These are phyloP conservation scores for Boechera stricta DNA, from an alignment of 345 rosid genomes.

Conservation along the genomic window DNA sequence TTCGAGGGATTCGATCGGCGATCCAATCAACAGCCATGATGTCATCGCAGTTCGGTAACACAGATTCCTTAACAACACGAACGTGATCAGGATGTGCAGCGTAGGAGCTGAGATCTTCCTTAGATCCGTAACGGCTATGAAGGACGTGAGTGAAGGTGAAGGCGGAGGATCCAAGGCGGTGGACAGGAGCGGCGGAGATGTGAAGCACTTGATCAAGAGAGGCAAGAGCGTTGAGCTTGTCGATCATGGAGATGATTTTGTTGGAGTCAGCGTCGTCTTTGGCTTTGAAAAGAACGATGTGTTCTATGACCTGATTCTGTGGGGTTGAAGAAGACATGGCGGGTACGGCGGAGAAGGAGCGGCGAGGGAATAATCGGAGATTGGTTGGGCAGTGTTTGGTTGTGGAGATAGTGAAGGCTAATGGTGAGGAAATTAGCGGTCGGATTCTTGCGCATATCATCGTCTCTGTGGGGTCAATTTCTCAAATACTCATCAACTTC, in stretches of 20 bases:
- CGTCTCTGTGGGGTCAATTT: background rate
- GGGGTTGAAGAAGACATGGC: slow-evolving; percentile 41
- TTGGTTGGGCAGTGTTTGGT: slow-evolving; percentile 23
- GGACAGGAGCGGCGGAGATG: slow-evolving; percentile 71
- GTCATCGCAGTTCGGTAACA: slow-evolving; percentile 75
- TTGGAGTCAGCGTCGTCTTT: slow-evolving; percentile 60
- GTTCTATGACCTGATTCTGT: slow-evolving; percentile 68
- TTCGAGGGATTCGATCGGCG: slow-evolving; percentile 50
- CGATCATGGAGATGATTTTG: slow-evolving; percentile 63
- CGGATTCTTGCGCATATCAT: slow-evolving; percentile 39
- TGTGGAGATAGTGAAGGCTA: slow-evolving; percentile 32
- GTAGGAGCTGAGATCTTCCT: slow-evolving; percentile 63
- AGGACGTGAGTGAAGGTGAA: slow-evolving; percentile 84
- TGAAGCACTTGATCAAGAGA: slow-evolving; percentile 69
- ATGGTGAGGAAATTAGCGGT: slow-evolving; percentile 31
- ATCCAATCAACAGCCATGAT: slow-evolving; percentile 96
- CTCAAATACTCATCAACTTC: too few species aligned
- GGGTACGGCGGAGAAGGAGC: slow-evolving; percentile 40
- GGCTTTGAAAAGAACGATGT: slow-evolving; percentile 89
- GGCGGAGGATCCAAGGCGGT: slow-evolving; percentile 51
- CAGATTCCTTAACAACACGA: slow-evolving; percentile 62
- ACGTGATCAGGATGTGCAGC: slow-evolving; percentile 71
- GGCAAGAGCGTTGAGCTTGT: slow-evolving; percentile 65
- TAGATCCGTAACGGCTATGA: slow-evolving; percentile 85
- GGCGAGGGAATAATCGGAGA: slow-evolving; percentile 37